These are phyloP conservation scores for Coniosporium tulheliwenetii DNA, from an alignment of 2,329 filamentous ascomycete species.

Conservation along the genomic window DNA sequence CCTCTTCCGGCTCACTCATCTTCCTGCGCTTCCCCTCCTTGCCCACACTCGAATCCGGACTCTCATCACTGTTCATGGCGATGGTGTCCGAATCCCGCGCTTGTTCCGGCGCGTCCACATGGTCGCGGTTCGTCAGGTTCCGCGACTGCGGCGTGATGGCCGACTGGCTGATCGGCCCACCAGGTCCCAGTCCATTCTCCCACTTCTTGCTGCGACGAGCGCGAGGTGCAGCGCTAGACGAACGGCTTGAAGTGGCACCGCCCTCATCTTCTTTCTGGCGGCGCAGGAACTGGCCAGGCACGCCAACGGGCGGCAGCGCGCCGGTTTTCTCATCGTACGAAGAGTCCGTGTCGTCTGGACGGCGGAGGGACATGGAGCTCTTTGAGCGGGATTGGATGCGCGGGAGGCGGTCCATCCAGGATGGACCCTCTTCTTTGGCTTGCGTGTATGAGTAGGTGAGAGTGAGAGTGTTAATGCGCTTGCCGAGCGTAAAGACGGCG, in stretches of 20 bases:
- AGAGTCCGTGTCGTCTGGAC: conserved; percentile 46
- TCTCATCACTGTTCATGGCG: conserved; percentile 25
- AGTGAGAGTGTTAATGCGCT: conserved; percentile 92
- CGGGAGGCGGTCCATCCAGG: conserved; percentile 90
- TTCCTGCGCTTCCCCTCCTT: conserved; percentile 11
- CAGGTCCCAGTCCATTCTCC: conserved; percentile 54
- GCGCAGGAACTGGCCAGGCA: conserved; percentile 64
- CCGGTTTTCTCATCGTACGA: conserved; percentile 45
- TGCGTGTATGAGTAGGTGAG: conserved; percentile 94
- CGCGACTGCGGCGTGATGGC: conserved; percentile 57
- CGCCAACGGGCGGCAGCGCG: conserved; percentile 53
- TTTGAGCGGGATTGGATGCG: conserved; percentile 70
- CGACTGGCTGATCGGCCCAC: conserved; percentile 78
- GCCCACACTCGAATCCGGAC: conserved; percentile 16
- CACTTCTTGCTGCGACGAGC: conserved; percentile 51
- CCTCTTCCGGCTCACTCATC: conserved; percentile 26
- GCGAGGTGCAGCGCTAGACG: conserved; percentile 32
- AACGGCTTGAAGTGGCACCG: conserved; percentile 30
- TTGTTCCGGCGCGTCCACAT: conserved; percentile 16
- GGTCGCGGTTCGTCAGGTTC: conserved; percentile 9
- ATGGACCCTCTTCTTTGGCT: conserved; percentile 72
- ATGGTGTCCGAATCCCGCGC: conserved; percentile 28
- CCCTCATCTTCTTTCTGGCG: conserved; percentile 63
- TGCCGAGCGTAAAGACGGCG: conserved; percentile 92
- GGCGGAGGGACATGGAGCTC: conserved; percentile 56